Percentiles rank a stretch among this genome's conserved stretches.
phyloP scores from a whole-genome alignment of 2,329 filamentous ascomycete species.

The Aspergillus latus region DNA sequence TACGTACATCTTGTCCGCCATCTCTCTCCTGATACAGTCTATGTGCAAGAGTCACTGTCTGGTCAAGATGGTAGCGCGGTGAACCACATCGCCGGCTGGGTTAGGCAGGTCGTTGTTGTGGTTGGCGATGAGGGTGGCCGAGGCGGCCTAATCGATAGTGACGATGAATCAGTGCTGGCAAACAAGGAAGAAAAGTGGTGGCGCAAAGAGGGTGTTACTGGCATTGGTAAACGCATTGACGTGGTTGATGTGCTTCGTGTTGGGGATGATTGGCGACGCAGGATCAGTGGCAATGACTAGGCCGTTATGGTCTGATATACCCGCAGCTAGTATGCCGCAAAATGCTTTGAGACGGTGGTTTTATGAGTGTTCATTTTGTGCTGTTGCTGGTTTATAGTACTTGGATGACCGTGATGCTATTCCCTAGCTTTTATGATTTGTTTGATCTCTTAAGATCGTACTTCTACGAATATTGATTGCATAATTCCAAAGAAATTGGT shows the following conservation, averaged over 20 bases:
- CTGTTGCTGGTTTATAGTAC: constrained; percentile 2
- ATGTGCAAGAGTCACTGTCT: constrained; percentile 80
- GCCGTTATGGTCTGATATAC: neutral
- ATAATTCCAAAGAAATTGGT: constrained; percentile 12
- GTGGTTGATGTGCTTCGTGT: constrained; percentile 81
- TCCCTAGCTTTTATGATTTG: constrained; percentile 14
- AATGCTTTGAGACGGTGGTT: constrained; percentile 26
- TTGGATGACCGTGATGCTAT: constrained; percentile 11
- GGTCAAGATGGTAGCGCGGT: constrained; percentile 73
- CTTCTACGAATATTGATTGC: constrained; percentile 11
- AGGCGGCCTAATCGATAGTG: constrained; percentile 79
- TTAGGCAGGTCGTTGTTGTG: constrained; percentile 60
- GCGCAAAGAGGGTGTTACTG: constrained; percentile 74
- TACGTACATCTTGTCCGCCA: constrained; percentile 86
- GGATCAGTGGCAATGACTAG: constrained; percentile 66
- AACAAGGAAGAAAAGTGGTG: constrained; percentile 52
- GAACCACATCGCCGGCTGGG: constrained; percentile 64
- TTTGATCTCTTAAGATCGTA: constrained; percentile 11
- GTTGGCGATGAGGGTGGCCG: constrained; percentile 59
- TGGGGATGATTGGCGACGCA: constrained; percentile 81
- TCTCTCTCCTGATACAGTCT: constrained; percentile 79
- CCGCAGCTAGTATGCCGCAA: constrained; percentile 2
- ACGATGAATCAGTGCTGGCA: constrained; percentile 52
- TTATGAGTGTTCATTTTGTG: constrained; percentile 6
- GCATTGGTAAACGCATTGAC: constrained; percentile 81